Conservation (phyloP, 495 filamentous ascomycete genomes). For the Peziza echinospora region DNA sequence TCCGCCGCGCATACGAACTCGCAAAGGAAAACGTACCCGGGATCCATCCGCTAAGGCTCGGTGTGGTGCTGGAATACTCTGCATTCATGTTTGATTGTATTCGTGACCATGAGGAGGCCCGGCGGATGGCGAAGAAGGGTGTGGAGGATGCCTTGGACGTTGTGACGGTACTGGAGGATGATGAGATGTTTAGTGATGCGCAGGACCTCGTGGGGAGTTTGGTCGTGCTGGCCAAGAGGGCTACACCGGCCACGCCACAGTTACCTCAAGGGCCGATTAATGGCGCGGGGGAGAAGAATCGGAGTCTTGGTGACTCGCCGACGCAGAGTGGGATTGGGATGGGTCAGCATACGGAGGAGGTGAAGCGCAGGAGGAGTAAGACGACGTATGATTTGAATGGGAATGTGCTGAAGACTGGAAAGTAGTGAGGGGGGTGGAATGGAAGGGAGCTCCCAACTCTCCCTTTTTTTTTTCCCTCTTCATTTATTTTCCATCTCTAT, state of each 20-base stretch:
- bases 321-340: too few relatives aligned
- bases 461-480: too few relatives aligned
- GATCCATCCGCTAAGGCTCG: slow-evolving; percentile 72
- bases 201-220: slow-evolving; percentile 26
- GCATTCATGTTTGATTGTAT: slow-evolving; percentile 90
- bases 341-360: too few relatives aligned
- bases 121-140: slow-evolving; percentile 55
- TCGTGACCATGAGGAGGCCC: slow-evolving; percentile 52
- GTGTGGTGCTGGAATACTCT: slow-evolving; percentile 80
- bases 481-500: too few relatives aligned
- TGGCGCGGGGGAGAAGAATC: too few relatives aligned
- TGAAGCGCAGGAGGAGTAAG: not conserved
- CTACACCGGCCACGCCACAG: slow-evolving; percentile 6
- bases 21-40: slow-evolving; percentile 59
- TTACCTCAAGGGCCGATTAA: not conserved
- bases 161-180: slow-evolving; percentile 77
- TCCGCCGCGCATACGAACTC: slow-evolving; percentile 52
- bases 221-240: slow-evolving; percentile 26
- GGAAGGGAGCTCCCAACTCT: too few relatives aligned
- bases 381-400: not conserved
- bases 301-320: too few relatives aligned
- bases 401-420: too few relatives aligned
- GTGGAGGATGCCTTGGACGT: slow-evolving; percentile 82
- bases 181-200: slow-evolving; percentile 32
- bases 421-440: too few relatives aligned